Evolutionary conservation across 768 basidiomycete genomes (phyloP).

Genomic region (Tulasnella sp.): DNA sequence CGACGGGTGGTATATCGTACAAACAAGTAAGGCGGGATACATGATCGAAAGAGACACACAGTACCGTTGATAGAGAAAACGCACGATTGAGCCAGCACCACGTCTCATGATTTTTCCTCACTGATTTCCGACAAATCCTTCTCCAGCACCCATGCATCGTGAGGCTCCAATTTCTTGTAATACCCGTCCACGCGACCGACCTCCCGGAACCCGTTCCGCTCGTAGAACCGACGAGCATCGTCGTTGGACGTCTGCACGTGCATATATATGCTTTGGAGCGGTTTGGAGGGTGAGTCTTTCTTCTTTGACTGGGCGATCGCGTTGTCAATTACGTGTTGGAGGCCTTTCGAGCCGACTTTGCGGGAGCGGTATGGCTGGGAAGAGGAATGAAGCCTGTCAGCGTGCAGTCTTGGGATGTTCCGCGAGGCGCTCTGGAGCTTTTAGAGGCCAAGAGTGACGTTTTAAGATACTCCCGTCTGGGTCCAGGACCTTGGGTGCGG

Average conservation of each 20-base stretch:
- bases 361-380: conserved; percentile 73
- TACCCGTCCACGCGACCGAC: conserved; percentile 56
- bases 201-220: conserved; percentile 69
- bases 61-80: not conserved
- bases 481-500: not conserved
- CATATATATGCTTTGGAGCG: conserved; percentile 52
- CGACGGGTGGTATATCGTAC: not conserved
- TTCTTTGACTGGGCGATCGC: conserved; percentile 20
- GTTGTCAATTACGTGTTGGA: conserved; percentile 48
- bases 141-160: conserved; percentile 80
- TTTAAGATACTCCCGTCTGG: not conserved
- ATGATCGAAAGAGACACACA: not conserved
- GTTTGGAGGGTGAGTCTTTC: not conserved
- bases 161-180: conserved; percentile 81
- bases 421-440: not conserved
- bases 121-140: not conserved
- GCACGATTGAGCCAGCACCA: not conserved
- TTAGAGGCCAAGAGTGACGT: not conserved
- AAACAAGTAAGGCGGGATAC: not conserved
- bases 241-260: conserved; percentile 81
- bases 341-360: conserved; percentile 57
- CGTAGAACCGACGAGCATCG: conserved; percentile 71
- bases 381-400: not conserved
- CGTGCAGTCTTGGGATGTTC: not conserved
- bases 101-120: not conserved